phyloP scores from a whole-genome alignment of 805 yeast species.

The Maudiozyma turicensis region DNA sequence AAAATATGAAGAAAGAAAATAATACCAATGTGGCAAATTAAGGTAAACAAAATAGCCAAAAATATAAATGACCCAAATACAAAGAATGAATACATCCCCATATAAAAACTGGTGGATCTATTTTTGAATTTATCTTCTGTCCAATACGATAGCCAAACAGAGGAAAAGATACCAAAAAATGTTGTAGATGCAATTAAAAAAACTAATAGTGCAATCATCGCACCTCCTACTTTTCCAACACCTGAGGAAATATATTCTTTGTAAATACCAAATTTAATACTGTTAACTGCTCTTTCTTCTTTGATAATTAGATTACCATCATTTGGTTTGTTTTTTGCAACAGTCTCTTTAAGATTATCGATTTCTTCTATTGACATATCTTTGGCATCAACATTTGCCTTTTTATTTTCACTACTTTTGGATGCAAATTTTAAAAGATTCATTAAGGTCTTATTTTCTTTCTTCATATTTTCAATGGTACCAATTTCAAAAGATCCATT shows the following conservation, averaged over 20 bases:
- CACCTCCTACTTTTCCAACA: slow-evolving; percentile 35
- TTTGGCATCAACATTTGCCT: slow-evolving; percentile 17
- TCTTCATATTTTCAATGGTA: slow-evolving; percentile 42
- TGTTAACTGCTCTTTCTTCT: slow-evolving; percentile 53
- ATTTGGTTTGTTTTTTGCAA: slow-evolving; percentile 8
- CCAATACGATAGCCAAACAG: slow-evolving; percentile 81
- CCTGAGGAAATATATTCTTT: slow-evolving; percentile 43
- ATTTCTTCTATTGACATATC: slow-evolving; percentile 3
- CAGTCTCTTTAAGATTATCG: slow-evolving; percentile 11
- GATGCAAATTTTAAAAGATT: slow-evolving; percentile 41
- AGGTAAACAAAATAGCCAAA: slow-evolving; percentile 27
- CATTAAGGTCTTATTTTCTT: slow-evolving; percentile 37
- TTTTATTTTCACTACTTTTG: slow-evolving; percentile 19
- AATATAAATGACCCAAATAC: slow-evolving; percentile 39
- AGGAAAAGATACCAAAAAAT: slow-evolving; percentile 25
- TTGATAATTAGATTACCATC: slow-evolving; percentile 35
- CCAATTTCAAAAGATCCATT: slow-evolving; percentile 61
- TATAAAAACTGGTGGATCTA: slow-evolving; percentile 48
- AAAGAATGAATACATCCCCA: slow-evolving; percentile 66
- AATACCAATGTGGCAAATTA: slow-evolving; percentile 33
- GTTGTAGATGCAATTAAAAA: slow-evolving; percentile 21
- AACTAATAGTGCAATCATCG: slow-evolving; percentile 17
- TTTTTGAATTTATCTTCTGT: slow-evolving; percentile 42
- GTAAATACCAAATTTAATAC: slow-evolving; percentile 42
- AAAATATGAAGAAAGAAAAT: too few species aligned